Base-by-base conservation (phyloP, 305 asterid genomes). In the Fraxinus dipetala region DNA sequence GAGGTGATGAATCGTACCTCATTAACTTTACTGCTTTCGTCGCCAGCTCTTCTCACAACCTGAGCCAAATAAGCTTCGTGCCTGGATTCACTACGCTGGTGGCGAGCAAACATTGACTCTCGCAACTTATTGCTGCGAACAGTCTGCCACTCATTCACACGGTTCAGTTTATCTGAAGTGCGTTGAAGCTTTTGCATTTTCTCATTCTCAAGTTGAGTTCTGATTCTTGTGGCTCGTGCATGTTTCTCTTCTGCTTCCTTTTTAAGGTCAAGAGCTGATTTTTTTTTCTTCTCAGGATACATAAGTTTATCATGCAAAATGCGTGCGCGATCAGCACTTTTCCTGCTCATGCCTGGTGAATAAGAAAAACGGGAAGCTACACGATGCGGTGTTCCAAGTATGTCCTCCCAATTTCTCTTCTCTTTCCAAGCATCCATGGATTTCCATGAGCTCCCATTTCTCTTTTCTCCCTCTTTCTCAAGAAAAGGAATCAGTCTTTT, bases 341-440 rank as follows among this genome's bases (percentile, higher is more conserved):
- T 96, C 91, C 99, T 87, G 86, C 87, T 90, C 87, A 94, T 84
- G 82, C 98, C 94, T 10, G 99, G 98, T 73, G 99, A 96, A 87
- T 92, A 90, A 14, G 97, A 96, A 88, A 93, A 94, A 78, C 98
- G 97, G 65, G 98, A 92, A 83, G 98, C 93, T 84, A 85, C 92
- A 80, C 95, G 90, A 81, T 88, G 89, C 10, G 98, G 95, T 65
- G 97, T 84, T 79, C 96, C 90, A 87, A 96, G 98, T 88, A 96
- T 88, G 81, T 92, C 98, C 87, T 94, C 97, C 99, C 98, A 96
- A 85, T 94, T 94, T 84, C 99, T 91, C 91, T 93, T 96, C 90
- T 94, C 98, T 91, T 91, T 96, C 99, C 99, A 96, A 63, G 98
- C 99, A 92, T 94, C 98, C 97, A 96, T 88, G 38, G 95, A 93